Evolutionary conservation across 2,329 filamentous ascomycete species (phyloP).

Genomic region (Pseudogymnoascus sp.): DNA sequence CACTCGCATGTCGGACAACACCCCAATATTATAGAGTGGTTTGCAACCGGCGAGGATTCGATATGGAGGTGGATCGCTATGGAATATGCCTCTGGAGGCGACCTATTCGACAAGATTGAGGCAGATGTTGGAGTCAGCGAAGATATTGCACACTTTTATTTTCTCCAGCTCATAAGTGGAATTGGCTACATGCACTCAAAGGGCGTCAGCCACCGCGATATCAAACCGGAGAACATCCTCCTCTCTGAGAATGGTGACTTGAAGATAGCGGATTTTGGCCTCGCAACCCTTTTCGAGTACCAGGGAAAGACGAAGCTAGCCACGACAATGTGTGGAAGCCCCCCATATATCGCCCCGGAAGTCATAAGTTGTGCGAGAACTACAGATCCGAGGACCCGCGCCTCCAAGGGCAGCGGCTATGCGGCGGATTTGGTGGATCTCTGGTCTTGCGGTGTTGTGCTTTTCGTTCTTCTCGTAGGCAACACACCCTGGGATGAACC

Average conservation of each 20-base stretch:
- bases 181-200: conserved; percentile 95
- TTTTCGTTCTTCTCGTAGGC: conserved; percentile 89
- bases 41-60: conserved; percentile 76
- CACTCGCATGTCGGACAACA: conserved; percentile 86
- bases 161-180: conserved; percentile 81
- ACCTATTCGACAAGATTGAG: conserved; percentile 99
- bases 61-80: conserved; percentile 97
- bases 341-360: conserved; percentile 95
- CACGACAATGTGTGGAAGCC: conserved; percentile 87
- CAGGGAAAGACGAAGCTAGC: conserved; percentile 77
- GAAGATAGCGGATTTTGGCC: conserved; percentile 94
- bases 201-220: conserved; percentile 85
- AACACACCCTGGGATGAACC: conserved; percentile 99
- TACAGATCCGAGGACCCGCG: conserved; percentile 38
- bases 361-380: conserved; percentile 54
- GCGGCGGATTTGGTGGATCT: conserved; percentile 79
- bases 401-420: conserved; percentile 53
- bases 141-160: conserved; percentile 95
- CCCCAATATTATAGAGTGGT: conserved; percentile 89
- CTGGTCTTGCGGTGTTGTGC: conserved; percentile 96
- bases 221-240: conserved; percentile 93
- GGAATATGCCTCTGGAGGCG: conserved; percentile 91
- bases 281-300: conserved; percentile 89
- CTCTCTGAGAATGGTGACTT: conserved; percentile 77
- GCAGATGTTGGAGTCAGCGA: conserved; percentile 91